phyloP scores from a whole-genome alignment of 2,329 filamentous ascomycete genomes.

The Aureobasidium leucospermi region DNA sequence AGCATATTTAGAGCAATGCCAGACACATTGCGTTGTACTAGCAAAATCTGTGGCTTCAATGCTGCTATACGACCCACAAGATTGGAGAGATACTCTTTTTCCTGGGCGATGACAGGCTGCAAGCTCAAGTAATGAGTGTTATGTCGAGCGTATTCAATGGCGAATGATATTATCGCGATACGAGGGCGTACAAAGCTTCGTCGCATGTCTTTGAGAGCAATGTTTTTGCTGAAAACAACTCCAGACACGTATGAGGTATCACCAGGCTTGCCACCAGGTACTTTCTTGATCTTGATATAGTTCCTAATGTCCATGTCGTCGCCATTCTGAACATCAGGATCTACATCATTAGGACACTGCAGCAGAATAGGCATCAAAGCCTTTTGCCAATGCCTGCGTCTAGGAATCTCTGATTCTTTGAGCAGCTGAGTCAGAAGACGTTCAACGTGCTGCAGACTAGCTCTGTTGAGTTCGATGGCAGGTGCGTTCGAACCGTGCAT shows the following conservation, averaged over 20 bases:
- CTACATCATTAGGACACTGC: slow-evolving; percentile 86
- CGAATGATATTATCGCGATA: slow-evolving; percentile 88
- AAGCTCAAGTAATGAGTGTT: slow-evolving; percentile 96
- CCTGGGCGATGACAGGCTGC: slow-evolving; percentile 92
- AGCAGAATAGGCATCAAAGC: slow-evolving; percentile 84
- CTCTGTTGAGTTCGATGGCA: slow-evolving; percentile 76
- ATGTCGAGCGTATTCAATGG: slow-evolving; percentile 91
- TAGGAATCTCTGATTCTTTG: slow-evolving; percentile 65
- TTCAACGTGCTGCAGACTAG: slow-evolving; percentile 81
- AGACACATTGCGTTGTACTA: slow-evolving; percentile 91
- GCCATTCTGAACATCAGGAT: slow-evolving; percentile 80
- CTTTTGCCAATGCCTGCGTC: slow-evolving; percentile 75
- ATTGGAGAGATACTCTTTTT: slow-evolving; percentile 86
- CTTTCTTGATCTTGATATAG: slow-evolving; percentile 96
- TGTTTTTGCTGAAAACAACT: slow-evolving; percentile 93
- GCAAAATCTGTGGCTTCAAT: slow-evolving; percentile 72
- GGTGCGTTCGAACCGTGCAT: slow-evolving; percentile 68
- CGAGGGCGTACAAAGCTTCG: slow-evolving; percentile 75
- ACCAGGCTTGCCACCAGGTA: slow-evolving; percentile 79
- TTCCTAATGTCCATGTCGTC: slow-evolving; percentile 97
- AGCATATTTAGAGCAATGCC: slow-evolving; percentile 84
- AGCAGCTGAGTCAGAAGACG: slow-evolving; percentile 78
- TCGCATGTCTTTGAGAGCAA: slow-evolving; percentile 94
- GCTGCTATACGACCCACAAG: slow-evolving; percentile 87
- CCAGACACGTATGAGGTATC: slow-evolving; percentile 97